phyloP scores from a whole-genome alignment of 805 yeast species.

The Wickerhamomyces bovis region DNA sequence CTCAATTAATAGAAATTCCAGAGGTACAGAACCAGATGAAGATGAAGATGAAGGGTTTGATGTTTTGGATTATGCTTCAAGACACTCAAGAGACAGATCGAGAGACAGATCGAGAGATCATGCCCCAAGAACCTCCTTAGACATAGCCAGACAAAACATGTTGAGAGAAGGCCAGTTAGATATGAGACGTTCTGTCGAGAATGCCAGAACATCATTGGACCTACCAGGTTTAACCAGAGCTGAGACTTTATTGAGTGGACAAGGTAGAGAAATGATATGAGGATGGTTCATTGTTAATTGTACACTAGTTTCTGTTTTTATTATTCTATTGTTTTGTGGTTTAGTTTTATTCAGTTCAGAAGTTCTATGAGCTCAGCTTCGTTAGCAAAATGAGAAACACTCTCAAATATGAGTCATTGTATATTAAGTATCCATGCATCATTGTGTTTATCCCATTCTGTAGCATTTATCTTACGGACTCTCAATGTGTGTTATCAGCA shows the following conservation, averaged over 20 bases:
- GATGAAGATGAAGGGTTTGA: slow-evolving; percentile 1
- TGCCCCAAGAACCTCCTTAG: slow-evolving; percentile 31
- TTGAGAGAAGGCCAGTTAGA: slow-evolving; percentile 29
- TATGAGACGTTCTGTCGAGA: slow-evolving; percentile 33
- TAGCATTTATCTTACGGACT: no score
- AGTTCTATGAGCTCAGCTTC: neutral
- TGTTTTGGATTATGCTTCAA: neutral
- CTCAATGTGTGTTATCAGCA: no score
- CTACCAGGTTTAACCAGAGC: slow-evolving; percentile 37
- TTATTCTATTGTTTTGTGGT: neutral
- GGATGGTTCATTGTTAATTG: neutral
- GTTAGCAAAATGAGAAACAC: neutral
- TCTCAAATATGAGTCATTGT: neutral
- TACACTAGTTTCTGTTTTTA: neutral
- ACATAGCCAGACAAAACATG: slow-evolving; percentile 32
- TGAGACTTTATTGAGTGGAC: slow-evolving; percentile 25
- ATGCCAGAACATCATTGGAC: slow-evolving; percentile 35
- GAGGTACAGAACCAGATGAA: slow-evolving; percentile 8
- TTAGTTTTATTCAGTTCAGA: neutral
- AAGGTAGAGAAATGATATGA: slow-evolving; percentile 1
- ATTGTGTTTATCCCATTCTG: no score
- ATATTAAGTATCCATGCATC: neutral
- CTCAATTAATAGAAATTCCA: slow-evolving; percentile 23
- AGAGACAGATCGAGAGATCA: slow-evolving; percentile 1
- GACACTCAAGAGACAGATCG: no score